Conservation (phyloP, 805 yeast species). For the Starmerella lactis-condensi region DNA sequence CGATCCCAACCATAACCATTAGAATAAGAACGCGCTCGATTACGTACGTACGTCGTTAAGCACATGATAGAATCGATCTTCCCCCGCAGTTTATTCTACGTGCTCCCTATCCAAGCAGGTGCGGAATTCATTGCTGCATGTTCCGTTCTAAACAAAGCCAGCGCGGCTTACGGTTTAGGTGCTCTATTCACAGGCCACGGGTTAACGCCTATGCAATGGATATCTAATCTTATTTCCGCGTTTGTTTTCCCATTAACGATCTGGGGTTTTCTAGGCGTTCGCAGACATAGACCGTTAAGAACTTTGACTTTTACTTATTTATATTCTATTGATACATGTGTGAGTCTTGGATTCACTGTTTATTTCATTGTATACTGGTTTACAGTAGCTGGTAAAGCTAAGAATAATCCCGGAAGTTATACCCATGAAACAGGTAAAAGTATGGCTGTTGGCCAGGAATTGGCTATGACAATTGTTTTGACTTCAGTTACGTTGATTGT, state of each 20-base stretch:
- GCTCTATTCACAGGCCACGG: slow-evolving; percentile 80
- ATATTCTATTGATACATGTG: slow-evolving; percentile 47
- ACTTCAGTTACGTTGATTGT: slow-evolving; percentile 29
- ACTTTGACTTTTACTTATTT: slow-evolving; percentile 45
- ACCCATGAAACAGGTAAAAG: slow-evolving; percentile 11
- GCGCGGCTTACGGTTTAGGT: slow-evolving; percentile 72
- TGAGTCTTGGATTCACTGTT: slow-evolving; percentile 49
- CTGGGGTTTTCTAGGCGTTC: slow-evolving; percentile 35
- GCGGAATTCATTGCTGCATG: slow-evolving; percentile 57
- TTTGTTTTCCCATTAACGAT: slow-evolving; percentile 45
- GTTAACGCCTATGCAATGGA: slow-evolving; percentile 63
- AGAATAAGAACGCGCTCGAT: no score
- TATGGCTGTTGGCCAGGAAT: slow-evolving; percentile 20
- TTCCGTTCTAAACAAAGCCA: slow-evolving; percentile 66
- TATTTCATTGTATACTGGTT: slow-evolving; percentile 70
- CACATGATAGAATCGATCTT: slow-evolving; percentile 9
- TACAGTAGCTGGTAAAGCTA: slow-evolving; percentile 18
- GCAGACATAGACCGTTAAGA: slow-evolving; percentile 38
- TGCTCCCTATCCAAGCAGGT: slow-evolving; percentile 67
- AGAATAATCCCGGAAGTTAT: slow-evolving; percentile 8
- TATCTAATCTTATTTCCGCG: slow-evolving; percentile 50
- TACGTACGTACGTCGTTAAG: no score
- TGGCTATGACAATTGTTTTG: slow-evolving; percentile 31
- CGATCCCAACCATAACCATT: no score
- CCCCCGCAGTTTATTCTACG: slow-evolving; percentile 41